These are phyloP conservation scores for Petunia hybrid DNA, from an alignment of 305 asterid species.

Conservation along the genomic window DNA sequence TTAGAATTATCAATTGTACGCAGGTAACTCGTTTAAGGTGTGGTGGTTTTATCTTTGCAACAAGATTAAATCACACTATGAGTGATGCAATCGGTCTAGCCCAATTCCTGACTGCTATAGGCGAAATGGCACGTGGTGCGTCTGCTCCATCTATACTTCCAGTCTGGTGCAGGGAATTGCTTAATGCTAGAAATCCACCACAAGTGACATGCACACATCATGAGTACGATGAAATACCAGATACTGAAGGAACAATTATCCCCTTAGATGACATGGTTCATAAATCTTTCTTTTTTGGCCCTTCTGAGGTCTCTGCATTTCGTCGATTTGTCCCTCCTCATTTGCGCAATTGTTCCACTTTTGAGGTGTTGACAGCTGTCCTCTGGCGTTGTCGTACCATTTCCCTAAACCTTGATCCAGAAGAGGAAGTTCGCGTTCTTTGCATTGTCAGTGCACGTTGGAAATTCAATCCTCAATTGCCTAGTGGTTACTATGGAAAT, in stretches of 20 bases:
- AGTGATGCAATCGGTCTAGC: conserved; percentile 35
- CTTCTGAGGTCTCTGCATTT: conserved; percentile 55
- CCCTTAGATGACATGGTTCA: conserved; percentile 67
- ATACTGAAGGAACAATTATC: conserved; percentile 57
- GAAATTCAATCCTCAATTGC: conserved; percentile 47
- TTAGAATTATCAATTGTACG: not conserved
- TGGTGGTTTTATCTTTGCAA: not conserved
- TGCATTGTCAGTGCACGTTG: conserved; percentile 6
- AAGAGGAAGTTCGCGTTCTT: too few species aligned
- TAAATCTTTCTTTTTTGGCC: conserved; percentile 69
- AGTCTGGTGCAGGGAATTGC: not conserved
- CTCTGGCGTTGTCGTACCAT: conserved; percentile 79
- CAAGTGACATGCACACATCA: too few species aligned
- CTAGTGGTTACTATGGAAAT: conserved; percentile 48
- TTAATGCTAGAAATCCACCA: too few species aligned
- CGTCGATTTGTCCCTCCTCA: conserved; percentile 52
- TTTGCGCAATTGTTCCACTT: conserved; percentile 26
- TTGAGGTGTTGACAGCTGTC: not conserved
- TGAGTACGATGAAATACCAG: conserved; percentile 34
- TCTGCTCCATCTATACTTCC: conserved; percentile 16
- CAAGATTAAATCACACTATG: conserved; percentile 38
- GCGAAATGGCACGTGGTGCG: conserved; percentile 32
- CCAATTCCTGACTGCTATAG: conserved; percentile 36
- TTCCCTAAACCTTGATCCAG: conserved; percentile 41
- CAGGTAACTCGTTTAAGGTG: not conserved